A percentile compares a stretch with the other conserved stretches of the same genome.
phyloP scores from a whole-genome alignment of 495 filamentous ascomycete species.

The Xylaria flabelliformis region DNA sequence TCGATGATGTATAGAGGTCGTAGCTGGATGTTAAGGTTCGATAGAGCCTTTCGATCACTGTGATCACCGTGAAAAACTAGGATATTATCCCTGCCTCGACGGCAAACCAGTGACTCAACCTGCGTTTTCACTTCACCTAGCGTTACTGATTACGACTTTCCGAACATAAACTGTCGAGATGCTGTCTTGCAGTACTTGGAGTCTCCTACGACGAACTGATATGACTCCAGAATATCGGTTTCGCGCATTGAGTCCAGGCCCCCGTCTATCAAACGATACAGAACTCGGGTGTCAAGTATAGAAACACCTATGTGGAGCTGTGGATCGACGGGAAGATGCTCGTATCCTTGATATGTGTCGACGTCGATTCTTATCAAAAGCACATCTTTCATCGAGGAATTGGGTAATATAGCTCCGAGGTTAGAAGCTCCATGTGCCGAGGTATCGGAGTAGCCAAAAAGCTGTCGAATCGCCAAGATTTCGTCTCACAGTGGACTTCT shows the following conservation, averaged over 20 bases:
- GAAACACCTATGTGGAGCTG: constrained; percentile 34
- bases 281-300: constrained; percentile 33
- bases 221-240: constrained; percentile 31
- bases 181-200: constrained; percentile 29
- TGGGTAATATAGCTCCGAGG: constrained; percentile 27
- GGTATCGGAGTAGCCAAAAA: constrained; percentile 31
- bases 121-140: constrained; percentile 20
- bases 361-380: constrained; percentile 32
- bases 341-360: constrained; percentile 31
- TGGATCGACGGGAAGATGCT: constrained; percentile 26
- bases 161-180: constrained; percentile 29
- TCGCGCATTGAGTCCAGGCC: constrained; percentile 8
- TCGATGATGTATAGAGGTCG: constrained; percentile 32
- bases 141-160: constrained; percentile 29
- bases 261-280: constrained; percentile 16
- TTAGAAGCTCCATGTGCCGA: constrained; percentile 8
- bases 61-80: constrained; percentile 29
- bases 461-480: constrained; percentile 29
- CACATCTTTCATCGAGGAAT: constrained; percentile 33
- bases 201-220: constrained; percentile 35
- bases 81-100: constrained; percentile 26
- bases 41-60: constrained; percentile 26
- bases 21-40: constrained; percentile 30
- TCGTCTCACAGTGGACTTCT: constrained; percentile 31
- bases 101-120: constrained; percentile 22